Evolutionary conservation across 2,329 filamentous ascomycete genomes (phyloP).

Genomic region (Cladosporium austrohemisphaericum): DNA sequence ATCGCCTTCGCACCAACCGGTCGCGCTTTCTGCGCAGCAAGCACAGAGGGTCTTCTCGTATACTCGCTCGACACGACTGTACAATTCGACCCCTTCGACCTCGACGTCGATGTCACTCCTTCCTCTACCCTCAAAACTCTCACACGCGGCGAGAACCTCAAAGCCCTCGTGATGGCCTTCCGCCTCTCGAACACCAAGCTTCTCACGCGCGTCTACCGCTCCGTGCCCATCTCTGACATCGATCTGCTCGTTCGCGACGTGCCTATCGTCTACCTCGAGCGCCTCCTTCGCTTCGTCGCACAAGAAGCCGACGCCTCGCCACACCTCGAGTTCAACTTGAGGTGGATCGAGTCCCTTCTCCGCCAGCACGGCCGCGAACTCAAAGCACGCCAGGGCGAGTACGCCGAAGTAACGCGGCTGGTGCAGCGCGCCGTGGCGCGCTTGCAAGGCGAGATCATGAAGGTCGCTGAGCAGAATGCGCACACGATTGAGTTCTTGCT

Average conservation of each 20-base stretch:
- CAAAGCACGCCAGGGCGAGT: slow-evolving; percentile 71
- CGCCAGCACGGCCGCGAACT: slow-evolving; percentile 82
- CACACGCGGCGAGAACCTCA: slow-evolving; percentile 76
- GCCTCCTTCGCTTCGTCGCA: slow-evolving; percentile 81
- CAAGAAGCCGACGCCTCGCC: slow-evolving; percentile 84
- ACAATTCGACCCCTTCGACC: slow-evolving; percentile 92
- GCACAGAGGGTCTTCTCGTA: slow-evolving; percentile 87
- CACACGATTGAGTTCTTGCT: slow-evolving; percentile 85
- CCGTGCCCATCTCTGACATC: slow-evolving; percentile 71
- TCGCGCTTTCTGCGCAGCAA: slow-evolving; percentile 87
- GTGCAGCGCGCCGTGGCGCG: slow-evolving; percentile 75
- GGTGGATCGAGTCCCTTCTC: slow-evolving; percentile 82
- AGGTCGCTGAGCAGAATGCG: slow-evolving; percentile 79
- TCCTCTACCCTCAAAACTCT: slow-evolving; percentile 66
- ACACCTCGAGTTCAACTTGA: slow-evolving; percentile 88
- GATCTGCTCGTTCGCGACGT: slow-evolving; percentile 72
- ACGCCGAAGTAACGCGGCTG: slow-evolving; percentile 79
- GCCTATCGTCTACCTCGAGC: slow-evolving; percentile 79
- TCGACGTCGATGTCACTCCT: slow-evolving; percentile 90
- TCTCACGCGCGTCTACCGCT: slow-evolving; percentile 80
- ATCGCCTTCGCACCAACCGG: slow-evolving; percentile 87
- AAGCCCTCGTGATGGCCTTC: slow-evolving; percentile 95
- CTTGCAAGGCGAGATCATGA: slow-evolving; percentile 78
- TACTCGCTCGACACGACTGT: slow-evolving; percentile 84
- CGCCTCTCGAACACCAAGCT: slow-evolving; percentile 82